Conservation (phyloP, 23 red algal genomes). For the Gracilariopsis chorda region DNA sequence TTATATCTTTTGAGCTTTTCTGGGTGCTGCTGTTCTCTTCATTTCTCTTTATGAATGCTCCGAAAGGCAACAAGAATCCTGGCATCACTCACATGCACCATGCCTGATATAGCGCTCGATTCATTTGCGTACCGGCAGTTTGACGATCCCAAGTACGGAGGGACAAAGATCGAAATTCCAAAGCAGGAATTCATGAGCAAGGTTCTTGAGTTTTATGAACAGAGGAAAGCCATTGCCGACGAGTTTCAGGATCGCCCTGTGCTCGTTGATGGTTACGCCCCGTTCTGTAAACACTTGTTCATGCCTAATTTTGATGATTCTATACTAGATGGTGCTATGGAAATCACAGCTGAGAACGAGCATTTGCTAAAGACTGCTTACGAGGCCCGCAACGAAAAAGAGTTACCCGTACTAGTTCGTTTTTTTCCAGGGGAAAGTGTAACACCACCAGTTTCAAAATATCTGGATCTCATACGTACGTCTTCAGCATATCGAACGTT, state of each 20-base stretch:
- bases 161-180: constrained; percentile 71
- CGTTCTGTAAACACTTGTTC: constrained; percentile 96
- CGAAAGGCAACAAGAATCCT: not conserved
- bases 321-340: constrained; percentile 21
- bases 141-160: constrained; percentile 64
- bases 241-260: constrained; percentile 60
- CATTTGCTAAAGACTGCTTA: constrained; percentile 66
- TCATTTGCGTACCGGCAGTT: constrained; percentile 82
- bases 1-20: too few species aligned
- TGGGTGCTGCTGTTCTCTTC: too few species aligned
- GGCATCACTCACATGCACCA: not conserved
- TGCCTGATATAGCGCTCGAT: constrained; percentile 62
- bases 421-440: constrained; percentile 64
- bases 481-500: not conserved
- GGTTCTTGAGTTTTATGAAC: constrained; percentile 15
- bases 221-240: constrained; percentile 13
- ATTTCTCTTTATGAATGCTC: not conserved
- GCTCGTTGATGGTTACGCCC: constrained; percentile 89
- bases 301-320: constrained; percentile 71
- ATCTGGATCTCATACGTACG: constrained; percentile 87
- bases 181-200: constrained; percentile 46
- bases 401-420: constrained; percentile 88
- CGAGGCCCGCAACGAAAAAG: constrained; percentile 69
- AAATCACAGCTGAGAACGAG: constrained; percentile 82
- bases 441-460: constrained; percentile 32